A percentile compares a stretch with the other conserved stretches of the same genome.
Evolutionary conservation across 1,284 basidiomycete species (phyloP).

Genomic region (Chalciporus sp.): DNA sequence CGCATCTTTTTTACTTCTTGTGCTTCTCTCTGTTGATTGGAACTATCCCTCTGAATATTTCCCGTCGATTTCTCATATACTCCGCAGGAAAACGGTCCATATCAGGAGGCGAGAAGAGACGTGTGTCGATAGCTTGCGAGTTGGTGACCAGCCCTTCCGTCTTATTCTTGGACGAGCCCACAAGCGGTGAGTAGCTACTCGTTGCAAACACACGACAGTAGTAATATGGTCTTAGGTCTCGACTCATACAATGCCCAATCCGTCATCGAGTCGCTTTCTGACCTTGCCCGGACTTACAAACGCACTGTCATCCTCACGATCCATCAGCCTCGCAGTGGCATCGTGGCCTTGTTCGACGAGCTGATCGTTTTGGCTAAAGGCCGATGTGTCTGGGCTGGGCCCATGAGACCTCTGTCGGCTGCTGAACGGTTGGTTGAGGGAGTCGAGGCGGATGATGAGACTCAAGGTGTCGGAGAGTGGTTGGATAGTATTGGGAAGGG

Average conservation of each 20-base stretch:
- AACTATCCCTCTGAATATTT: neutral
- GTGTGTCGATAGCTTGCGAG: constrained; percentile 98
- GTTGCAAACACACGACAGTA: neutral
- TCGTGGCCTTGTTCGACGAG: constrained; percentile 94
- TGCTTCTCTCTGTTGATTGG: constrained; percentile 4
- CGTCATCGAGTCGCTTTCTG: constrained; percentile 87
- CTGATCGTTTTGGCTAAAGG: constrained; percentile 86
- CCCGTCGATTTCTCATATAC: neutral
- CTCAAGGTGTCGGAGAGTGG: constrained; percentile 57
- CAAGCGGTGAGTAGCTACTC: constrained; percentile 66
- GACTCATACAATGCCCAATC: constrained; percentile 96
- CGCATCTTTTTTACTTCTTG: neutral
- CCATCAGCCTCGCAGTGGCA: constrained; percentile 98
- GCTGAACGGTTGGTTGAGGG: constrained; percentile 8
- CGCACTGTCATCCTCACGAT: constrained; percentile 98
- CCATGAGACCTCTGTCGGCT: constrained; percentile 23
- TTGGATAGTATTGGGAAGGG: constrained; percentile 78
- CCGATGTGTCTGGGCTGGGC: constrained; percentile 35
- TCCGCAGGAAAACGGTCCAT: constrained; percentile 78
- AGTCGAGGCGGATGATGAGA: constrained; percentile 71
- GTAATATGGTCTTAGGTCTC: constrained; percentile 55
- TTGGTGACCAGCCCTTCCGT: constrained; percentile 96
- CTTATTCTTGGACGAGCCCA: constrained; percentile 95
- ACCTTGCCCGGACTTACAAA: constrained; percentile 86
- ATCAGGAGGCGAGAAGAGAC: constrained; percentile 93